A percentile compares a stretch with the other conserved stretches of the same genome.
phyloP scores from a whole-genome alignment of 164 flowering plant genomes.

The Berberis thunbergii region DNA sequence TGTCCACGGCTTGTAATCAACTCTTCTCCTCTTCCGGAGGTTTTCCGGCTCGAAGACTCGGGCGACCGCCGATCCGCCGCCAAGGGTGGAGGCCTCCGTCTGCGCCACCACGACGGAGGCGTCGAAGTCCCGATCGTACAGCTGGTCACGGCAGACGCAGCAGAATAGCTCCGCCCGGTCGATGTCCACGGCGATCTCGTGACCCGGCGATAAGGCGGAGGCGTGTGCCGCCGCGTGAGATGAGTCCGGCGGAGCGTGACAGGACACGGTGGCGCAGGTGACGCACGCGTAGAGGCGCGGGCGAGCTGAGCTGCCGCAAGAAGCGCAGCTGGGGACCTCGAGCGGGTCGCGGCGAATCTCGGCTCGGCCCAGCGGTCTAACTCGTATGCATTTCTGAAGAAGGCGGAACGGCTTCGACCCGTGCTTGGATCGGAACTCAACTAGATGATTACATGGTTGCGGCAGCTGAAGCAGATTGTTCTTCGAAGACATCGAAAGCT shows the following conservation, averaged over 20 bases:
- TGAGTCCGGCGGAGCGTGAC: constrained; percentile 27
- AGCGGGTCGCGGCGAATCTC: constrained; percentile 48
- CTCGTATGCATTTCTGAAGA: constrained; percentile 49
- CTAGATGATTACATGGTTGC: constrained; percentile 49
- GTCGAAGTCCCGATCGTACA: constrained; percentile 77
- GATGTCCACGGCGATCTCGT: constrained; percentile 69
- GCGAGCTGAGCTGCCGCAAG: constrained; percentile 23
- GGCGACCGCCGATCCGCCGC: constrained; percentile 5
- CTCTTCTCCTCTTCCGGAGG: constrained; percentile 45
- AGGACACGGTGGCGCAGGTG: constrained; percentile 53
- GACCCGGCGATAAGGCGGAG: constrained; percentile 29
- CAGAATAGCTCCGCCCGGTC: constrained; percentile 87
- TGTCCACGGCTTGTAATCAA: constrained; percentile 62
- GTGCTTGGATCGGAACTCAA: constrained; percentile 41
- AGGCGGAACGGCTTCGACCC: constrained; percentile 48
- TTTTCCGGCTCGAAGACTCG: constrained; percentile 27
- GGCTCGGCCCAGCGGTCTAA: constrained; percentile 61
- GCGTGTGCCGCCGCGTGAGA: constrained; percentile 53
- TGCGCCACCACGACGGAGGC: constrained; percentile 49
- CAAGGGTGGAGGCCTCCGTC: constrained; percentile 23
- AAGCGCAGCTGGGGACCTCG: constrained; percentile 44
- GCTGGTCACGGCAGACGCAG: constrained; percentile 66
- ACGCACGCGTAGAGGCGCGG: constrained; percentile 62
- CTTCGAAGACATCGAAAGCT: constrained; percentile 16
- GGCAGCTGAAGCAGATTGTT: constrained; percentile 16